These are phyloP conservation scores for Oryza australiensis DNA, from an alignment of 176 grass and related monocot species.

Conservation along the genomic window DNA sequence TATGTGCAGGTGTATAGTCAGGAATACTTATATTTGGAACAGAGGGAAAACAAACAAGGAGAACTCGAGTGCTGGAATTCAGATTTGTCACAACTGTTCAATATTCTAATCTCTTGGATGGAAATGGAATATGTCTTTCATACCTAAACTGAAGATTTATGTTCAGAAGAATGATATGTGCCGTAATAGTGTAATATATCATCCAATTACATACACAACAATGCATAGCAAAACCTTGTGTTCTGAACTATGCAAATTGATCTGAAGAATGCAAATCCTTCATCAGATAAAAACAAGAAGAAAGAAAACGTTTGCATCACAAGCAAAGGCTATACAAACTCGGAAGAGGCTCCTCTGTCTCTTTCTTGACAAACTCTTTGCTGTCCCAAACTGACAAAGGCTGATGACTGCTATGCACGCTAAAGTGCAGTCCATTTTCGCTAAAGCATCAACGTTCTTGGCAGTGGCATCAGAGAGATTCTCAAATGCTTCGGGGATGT, in stretches of 20 bases:
- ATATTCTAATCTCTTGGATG: neutral
- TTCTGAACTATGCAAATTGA: slow-evolving; percentile 7
- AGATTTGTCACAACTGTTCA: neutral
- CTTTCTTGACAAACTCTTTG: neutral
- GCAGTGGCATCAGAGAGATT: neutral
- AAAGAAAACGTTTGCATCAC: neutral
- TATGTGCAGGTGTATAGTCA: no score
- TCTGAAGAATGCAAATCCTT: slow-evolving; percentile 8
- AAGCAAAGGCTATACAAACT: neutral
- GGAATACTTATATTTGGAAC: no score
- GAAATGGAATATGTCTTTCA: neutral
- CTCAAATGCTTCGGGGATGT: neutral
- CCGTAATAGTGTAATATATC: neutral
- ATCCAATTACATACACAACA: slow-evolving; percentile 26
- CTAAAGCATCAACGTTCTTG: neutral
- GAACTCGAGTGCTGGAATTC: neutral
- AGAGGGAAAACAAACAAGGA: neutral
- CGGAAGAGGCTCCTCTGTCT: neutral
- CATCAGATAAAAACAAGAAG: neutral
- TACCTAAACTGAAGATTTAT: neutral
- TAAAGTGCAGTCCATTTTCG: neutral
- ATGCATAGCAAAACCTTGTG: slow-evolving; percentile 19
- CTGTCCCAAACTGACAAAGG: neutral
- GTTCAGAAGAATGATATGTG: neutral
- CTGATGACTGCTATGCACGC: neutral